These are phyloP conservation scores for Penicillium sp. DNA, from an alignment of 2,329 filamentous ascomycete genomes.

Conservation along the genomic window DNA sequence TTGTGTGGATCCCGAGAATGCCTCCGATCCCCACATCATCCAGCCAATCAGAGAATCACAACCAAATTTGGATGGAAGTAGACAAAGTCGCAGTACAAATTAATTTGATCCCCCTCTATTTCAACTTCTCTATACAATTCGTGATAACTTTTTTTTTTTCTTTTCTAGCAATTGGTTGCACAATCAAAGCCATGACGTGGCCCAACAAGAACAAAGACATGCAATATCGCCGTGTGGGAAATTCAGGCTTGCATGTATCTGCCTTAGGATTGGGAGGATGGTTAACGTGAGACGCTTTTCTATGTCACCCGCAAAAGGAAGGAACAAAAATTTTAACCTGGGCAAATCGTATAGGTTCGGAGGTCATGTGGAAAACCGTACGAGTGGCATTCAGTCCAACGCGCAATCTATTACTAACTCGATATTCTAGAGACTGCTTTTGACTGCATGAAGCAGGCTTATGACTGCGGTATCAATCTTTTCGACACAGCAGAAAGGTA, in stretches of 20 bases:
- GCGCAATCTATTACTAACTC: neutral
- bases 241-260: neutral
- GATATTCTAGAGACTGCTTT: neutral
- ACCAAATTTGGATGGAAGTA: neutral
- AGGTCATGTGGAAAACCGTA: constrained; percentile 8
- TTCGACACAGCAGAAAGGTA: constrained; percentile 57
- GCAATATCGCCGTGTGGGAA: neutral
- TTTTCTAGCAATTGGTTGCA: neutral
- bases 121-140: neutral
- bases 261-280: constrained; percentile 47
- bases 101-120: neutral
- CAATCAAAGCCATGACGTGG: neutral
- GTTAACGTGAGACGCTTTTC: neutral
- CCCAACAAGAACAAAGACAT: neutral
- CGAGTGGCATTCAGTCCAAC: neutral
- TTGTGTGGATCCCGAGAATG: neutral
- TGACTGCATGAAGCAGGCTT: constrained; percentile 52
- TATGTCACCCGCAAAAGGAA: neutral
- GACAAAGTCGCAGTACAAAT: neutral
- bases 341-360: constrained; percentile 19
- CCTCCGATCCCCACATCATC: neutral
- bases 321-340: neutral
- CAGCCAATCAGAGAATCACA: neutral
- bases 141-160: neutral
- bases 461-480: constrained; percentile 57